Percentiles rank a stretch among this genome's conserved stretches.
These are phyloP conservation scores for Botrytis deweyae DNA, from an alignment of 2,329 filamentous ascomycete species.

Conservation along the genomic window DNA sequence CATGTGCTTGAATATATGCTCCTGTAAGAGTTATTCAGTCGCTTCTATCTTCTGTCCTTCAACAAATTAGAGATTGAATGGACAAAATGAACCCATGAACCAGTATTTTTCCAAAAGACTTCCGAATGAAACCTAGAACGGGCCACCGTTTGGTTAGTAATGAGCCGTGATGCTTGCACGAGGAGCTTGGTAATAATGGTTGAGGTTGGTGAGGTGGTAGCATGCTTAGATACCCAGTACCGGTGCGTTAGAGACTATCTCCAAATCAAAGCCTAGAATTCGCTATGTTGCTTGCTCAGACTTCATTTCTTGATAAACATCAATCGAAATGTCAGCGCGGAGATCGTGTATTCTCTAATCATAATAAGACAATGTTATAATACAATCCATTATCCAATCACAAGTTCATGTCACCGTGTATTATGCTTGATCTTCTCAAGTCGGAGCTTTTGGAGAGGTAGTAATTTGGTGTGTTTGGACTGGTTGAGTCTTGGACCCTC, in stretches of 20 bases:
- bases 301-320: not conserved
- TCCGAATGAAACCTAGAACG: not conserved
- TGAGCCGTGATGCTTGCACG: not conserved
- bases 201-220: not conserved
- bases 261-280: not conserved
- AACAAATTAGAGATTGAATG: not conserved
- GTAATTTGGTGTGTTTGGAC: conserved; percentile 15
- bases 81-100: not conserved
- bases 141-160: not conserved
- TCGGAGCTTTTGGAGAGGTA: not conserved
- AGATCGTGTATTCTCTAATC: not conserved
- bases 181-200: not conserved
- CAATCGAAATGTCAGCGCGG: not conserved
- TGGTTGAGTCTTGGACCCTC: not conserved
- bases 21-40: not conserved
- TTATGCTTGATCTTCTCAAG: not conserved
- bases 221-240: not conserved
- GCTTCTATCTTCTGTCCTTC: not conserved
- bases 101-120: not conserved
- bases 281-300: not conserved
- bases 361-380: not conserved
- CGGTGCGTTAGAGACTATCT: not conserved
- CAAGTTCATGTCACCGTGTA: not conserved
- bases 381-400: not conserved
- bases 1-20: not conserved